A percentile compares a stretch with the other conserved stretches of the same genome.
Evolutionary conservation across 805 yeast species (phyloP).

Genomic region (Maudiozyma bulderi): DNA sequence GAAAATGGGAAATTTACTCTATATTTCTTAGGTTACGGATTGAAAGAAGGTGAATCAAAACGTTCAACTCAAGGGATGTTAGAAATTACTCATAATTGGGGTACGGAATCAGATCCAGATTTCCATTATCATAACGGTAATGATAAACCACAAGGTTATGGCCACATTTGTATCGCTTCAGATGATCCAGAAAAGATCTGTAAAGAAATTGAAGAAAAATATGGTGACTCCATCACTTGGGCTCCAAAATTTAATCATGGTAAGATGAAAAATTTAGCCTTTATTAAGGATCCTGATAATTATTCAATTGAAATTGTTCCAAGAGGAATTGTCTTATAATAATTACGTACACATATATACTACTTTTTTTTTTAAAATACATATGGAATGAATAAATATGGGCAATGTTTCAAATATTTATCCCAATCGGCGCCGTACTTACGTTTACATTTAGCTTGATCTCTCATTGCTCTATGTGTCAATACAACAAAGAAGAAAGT

Average conservation of each 20-base stretch:
- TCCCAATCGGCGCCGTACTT: conserved; percentile 95
- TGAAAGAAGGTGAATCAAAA: conserved; percentile 32
- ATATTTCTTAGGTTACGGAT: conserved; percentile 71
- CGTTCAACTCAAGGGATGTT: conserved; percentile 55
- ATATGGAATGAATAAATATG: conserved; percentile 84
- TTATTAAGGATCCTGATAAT: conserved; percentile 83
- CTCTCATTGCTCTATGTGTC: conserved; percentile 82
- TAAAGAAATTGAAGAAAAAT: conserved; percentile 35
- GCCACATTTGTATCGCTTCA: conserved; percentile 71
- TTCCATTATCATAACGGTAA: conserved; percentile 82
- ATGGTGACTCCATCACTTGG: conserved; percentile 51
- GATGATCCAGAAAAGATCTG: conserved; percentile 44
- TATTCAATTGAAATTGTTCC: conserved; percentile 71
- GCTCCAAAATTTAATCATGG: conserved; percentile 48
- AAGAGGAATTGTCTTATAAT: conserved; percentile 2
- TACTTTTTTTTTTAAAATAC: conserved; percentile 52
- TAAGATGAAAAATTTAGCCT: conserved; percentile 52
- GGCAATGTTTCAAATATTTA: conserved; percentile 74
- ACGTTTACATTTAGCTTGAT: conserved; percentile 66
- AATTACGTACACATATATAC: background rate
- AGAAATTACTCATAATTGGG: conserved; percentile 93
- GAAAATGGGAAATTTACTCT: conserved; percentile 71
- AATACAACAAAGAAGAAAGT: conserved; percentile 77
- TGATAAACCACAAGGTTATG: conserved; percentile 70
- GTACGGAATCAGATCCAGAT: conserved; percentile 71